Conservation (phyloP, 768 basidiomycete genomes). For the Serendipita sp. region DNA sequence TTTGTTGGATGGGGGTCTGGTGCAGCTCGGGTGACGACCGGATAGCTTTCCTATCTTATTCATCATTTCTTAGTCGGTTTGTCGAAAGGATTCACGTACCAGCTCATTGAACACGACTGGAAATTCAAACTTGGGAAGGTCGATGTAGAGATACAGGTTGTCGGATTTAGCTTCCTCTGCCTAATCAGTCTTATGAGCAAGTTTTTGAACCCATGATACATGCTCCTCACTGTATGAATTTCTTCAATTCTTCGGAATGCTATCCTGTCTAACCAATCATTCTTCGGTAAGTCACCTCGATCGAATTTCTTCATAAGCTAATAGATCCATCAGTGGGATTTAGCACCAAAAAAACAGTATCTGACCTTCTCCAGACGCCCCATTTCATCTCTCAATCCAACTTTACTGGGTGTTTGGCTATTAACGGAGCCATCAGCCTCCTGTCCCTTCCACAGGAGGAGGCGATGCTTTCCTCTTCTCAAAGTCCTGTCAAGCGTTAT, state of each 20-base stretch:
- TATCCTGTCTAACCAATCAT: conserved; percentile 91
- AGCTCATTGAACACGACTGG: conserved; percentile 92
- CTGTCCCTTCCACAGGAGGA: conserved; percentile 65
- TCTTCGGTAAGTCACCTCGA: conserved; percentile 79
- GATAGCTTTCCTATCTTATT: conserved; percentile 5
- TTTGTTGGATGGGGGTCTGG: not conserved
- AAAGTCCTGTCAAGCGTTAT: conserved; percentile 43
- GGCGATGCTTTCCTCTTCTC: conserved; percentile 78
- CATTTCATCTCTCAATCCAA: conserved; percentile 76
- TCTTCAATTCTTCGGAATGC: conserved; percentile 92
- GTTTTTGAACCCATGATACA: not conserved
- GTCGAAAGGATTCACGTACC: conserved; percentile 27
- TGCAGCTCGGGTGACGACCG: conserved; percentile 16
- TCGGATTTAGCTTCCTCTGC: conserved; percentile 84
- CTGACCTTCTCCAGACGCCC: conserved; percentile 80
- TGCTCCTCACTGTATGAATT: conserved; percentile 56
- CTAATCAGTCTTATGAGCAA: conserved; percentile 25
- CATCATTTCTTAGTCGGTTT: not conserved
- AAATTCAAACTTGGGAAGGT: conserved; percentile 92
- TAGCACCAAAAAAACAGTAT: not conserved
- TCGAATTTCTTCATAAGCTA: conserved; percentile 85
- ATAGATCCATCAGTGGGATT: conserved; percentile 2
- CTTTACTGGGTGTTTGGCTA: conserved; percentile 75
- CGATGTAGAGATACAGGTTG: conserved; percentile 90
- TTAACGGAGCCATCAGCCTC: conserved; percentile 80